Evolutionary conservation across 1,139 yeast genomes (phyloP).

Genomic region (Yamadazyma atmosphaerica): DNA sequence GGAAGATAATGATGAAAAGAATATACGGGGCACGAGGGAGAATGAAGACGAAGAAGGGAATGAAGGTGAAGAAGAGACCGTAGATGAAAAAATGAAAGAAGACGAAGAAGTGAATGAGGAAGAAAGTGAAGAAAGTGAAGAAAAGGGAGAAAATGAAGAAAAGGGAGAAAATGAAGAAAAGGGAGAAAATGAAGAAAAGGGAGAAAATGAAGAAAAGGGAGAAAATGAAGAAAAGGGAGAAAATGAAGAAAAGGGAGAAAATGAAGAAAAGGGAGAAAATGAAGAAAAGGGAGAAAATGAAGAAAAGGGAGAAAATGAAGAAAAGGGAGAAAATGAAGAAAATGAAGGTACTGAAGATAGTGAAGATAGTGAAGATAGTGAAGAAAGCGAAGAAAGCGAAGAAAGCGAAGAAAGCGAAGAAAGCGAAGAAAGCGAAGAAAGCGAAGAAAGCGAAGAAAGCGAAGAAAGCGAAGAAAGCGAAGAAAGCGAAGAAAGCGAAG

Average conservation of each 20-base stretch:
- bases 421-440: constrained; percentile 4
- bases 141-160: constrained; percentile 10
- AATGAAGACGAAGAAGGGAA: constrained; percentile 11
- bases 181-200: constrained; percentile 7
- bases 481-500: constrained; percentile 6
- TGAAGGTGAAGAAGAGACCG: constrained; percentile 3
- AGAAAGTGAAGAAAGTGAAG: constrained; percentile 4
- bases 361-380: no score
- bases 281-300: no score
- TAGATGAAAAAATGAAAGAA: constrained; percentile 3
- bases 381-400: constrained; percentile 13
- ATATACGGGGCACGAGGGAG: constrained; percentile 2
- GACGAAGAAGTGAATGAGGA: constrained; percentile 13
- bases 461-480: constrained; percentile 7
- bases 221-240: constrained; percentile 6
- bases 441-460: constrained; percentile 12
- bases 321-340: constrained; percentile 6
- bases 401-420: constrained; percentile 4
- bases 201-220: constrained; percentile 17
- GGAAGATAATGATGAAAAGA: constrained; percentile 11
- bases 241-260: constrained; percentile 1
- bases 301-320: constrained; percentile 4
- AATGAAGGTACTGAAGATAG: constrained; percentile 16
- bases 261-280: constrained; percentile 18
- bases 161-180: constrained; percentile 4